Conservation (phyloP, 192 early-diverging fungal species). For the Coemansia sp. region DNA sequence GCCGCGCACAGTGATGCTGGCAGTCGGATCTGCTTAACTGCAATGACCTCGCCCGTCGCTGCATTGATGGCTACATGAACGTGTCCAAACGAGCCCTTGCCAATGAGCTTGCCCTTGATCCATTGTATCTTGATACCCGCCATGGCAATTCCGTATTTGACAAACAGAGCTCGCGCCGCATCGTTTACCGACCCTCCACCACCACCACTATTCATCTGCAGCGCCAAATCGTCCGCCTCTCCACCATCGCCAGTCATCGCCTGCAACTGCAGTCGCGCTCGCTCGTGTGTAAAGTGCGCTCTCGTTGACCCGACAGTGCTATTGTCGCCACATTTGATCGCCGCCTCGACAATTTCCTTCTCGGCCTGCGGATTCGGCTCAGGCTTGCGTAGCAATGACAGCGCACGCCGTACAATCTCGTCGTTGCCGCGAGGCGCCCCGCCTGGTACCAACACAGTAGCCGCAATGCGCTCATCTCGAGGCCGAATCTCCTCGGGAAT, state of each 20-base stretch:
- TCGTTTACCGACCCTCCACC: conserved; percentile 23
- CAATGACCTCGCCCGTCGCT: conserved; percentile 75
- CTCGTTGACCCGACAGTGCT: conserved; percentile 45
- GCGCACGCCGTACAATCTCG: conserved; percentile 54
- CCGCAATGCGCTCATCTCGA: conserved; percentile 9
- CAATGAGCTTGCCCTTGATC: conserved; percentile 78
- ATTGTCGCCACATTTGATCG: conserved; percentile 42
- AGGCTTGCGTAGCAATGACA: conserved; percentile 53
- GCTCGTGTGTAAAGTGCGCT: conserved; percentile 50
- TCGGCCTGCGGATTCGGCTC: conserved; percentile 54
- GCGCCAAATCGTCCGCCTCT: neutral
- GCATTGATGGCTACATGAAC: conserved; percentile 78
- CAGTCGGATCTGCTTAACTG: conserved; percentile 81
- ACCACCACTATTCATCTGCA: neutral
- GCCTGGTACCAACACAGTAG: neutral
- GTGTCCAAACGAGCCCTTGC: conserved; percentile 80
- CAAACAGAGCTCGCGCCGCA: conserved; percentile 48
- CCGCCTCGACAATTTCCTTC: conserved; percentile 52
- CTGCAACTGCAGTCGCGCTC: conserved; percentile 24
- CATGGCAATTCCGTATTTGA: conserved; percentile 39
- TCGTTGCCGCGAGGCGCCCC: conserved; percentile 15
- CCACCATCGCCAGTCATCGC: neutral
- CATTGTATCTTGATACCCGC: conserved; percentile 63
- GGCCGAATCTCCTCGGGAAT: conserved; percentile 56
- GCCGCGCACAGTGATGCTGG: conserved; percentile 46